Base-by-base conservation (phyloP, 2,329 filamentous ascomycete species). In the Westerdykella ornata region DNA sequence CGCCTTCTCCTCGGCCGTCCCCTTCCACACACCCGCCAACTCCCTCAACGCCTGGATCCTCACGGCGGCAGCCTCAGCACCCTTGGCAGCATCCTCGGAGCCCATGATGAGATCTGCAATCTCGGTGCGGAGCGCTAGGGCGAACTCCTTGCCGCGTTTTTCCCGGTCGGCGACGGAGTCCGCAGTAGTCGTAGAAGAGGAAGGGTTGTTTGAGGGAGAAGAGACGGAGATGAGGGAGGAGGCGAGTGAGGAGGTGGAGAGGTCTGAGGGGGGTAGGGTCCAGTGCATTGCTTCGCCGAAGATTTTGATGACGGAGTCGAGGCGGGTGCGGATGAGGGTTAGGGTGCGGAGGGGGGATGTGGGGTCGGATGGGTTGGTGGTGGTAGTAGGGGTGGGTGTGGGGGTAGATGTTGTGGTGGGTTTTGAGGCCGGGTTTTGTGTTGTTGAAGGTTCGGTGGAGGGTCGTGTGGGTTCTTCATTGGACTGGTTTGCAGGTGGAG, bases 211-310 rank as follows among this genome's bases (percentile, higher is more conserved):
- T 8, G 26, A 8, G 0, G 90, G 89, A 0, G 85, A 87, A 0
- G 89, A 94, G 11, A 96, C 88, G 5, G 87, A 94, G 35, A 96
- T 80, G 57, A 96, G 88, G 0, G 85, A 88, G 1, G 87, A 90
- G 35, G 83, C 79, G 42, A 94, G 78, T 2, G 22, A 26, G 22
- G 8, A 7, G 22, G 8, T 26, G 0, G 85, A 90, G 11, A 89
- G 69, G 60, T 95, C 88, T 0, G 86, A 94, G 0, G 90, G 89
- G 1, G 90, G 87, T 37, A 96, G 80, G 1, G 87, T 84, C 76
- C 94, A 97, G 54, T 94, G 84, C 86, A 97, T 95, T 22, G 92
- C 90, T 54, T 94, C 84, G 31, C 89, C 90, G 63, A 98, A 98
- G 1, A 83, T 84, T 63, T 86, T 85, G 57, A 97, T 88, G 17